These are phyloP conservation scores for Cyclotella sp. DNA, from an alignment of 108 stramenopile genomes.

Conservation along the genomic window DNA sequence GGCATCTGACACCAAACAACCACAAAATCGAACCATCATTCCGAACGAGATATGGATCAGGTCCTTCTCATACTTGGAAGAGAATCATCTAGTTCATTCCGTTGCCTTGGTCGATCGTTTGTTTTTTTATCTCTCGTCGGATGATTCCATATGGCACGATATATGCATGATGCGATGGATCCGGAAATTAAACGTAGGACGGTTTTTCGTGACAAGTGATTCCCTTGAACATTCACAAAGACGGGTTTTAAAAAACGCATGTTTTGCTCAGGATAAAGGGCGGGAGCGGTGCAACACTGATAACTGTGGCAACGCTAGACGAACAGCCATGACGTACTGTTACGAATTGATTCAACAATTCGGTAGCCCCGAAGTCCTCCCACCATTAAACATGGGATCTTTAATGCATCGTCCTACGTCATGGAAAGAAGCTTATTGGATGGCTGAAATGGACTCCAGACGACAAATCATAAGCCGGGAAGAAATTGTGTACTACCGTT, in stretches of 20 bases:
- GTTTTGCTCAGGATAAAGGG: background rate
- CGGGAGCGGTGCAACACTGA: background rate
- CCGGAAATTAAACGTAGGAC: conserved; percentile 31
- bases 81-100: conserved; percentile 17
- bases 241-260: background rate
- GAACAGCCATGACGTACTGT: conserved; percentile 16
- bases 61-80: conserved; percentile 31
- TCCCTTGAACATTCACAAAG: background rate
- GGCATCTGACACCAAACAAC: too few species aligned
- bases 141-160: conserved; percentile 35
- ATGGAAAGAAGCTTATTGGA: conserved; percentile 44
- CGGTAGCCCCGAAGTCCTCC: background rate
- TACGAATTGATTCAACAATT: conserved; percentile 16
- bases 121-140: conserved; percentile 26
- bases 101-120: conserved; percentile 24
- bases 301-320: background rate
- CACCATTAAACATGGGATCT: conserved; percentile 29
- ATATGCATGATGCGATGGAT: conserved; percentile 31
- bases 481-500: conserved; percentile 29
- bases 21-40: conserved; percentile 2
- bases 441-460: conserved; percentile 46
- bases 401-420: conserved; percentile 31
- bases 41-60: conserved; percentile 43
- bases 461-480: conserved; percentile 16
- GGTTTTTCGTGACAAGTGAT: conserved; percentile 3